These are phyloP conservation scores for Plantago elongata DNA, from an alignment of 257 asterid species.

Conservation along the genomic window DNA sequence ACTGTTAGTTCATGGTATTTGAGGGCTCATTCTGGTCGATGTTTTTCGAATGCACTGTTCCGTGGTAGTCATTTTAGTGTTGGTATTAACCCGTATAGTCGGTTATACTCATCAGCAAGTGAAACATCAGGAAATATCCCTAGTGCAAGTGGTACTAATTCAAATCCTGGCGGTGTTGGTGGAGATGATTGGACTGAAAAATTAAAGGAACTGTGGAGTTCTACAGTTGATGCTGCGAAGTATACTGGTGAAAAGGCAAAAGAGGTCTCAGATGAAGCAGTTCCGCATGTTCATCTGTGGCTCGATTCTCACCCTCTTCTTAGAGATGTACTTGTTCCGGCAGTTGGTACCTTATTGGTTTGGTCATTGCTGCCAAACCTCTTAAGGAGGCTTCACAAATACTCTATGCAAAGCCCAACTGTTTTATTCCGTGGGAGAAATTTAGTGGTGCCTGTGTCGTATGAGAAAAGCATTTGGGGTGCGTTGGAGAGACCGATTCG, in stretches of 20 bases:
- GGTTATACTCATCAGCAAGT: constrained; percentile 45
- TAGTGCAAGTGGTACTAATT: constrained; percentile 31
- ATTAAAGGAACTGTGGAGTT: constrained; percentile 55
- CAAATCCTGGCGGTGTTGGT: constrained; percentile 33
- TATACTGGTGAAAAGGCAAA: constrained; percentile 56
- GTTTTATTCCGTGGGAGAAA: constrained; percentile 49
- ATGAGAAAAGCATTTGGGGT: constrained; percentile 86
- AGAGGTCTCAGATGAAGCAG: constrained; percentile 46
- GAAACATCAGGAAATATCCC: constrained; percentile 31
- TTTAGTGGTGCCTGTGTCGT: constrained; percentile 69
- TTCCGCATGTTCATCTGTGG: constrained; percentile 61
- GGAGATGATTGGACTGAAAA: constrained; percentile 58
- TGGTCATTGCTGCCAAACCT: constrained; percentile 81
- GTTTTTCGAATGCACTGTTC: constrained; percentile 10
- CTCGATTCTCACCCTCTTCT: constrained; percentile 74
- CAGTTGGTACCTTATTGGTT: constrained; percentile 56
- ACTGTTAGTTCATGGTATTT: constrained; percentile 9
- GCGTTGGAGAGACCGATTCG: constrained; percentile 86
- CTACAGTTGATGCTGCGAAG: constrained; percentile 38
- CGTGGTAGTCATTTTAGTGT: constrained; percentile 27
- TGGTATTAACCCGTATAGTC: constrained; percentile 31
- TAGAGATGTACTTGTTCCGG: constrained; percentile 80
- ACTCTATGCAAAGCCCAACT: constrained; percentile 65
- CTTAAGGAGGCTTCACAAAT: constrained; percentile 63
- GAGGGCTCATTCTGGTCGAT: neutral